These are phyloP conservation scores for Euphrasia confusa DNA, from an alignment of 257 asterid species.

Conservation along the genomic window DNA sequence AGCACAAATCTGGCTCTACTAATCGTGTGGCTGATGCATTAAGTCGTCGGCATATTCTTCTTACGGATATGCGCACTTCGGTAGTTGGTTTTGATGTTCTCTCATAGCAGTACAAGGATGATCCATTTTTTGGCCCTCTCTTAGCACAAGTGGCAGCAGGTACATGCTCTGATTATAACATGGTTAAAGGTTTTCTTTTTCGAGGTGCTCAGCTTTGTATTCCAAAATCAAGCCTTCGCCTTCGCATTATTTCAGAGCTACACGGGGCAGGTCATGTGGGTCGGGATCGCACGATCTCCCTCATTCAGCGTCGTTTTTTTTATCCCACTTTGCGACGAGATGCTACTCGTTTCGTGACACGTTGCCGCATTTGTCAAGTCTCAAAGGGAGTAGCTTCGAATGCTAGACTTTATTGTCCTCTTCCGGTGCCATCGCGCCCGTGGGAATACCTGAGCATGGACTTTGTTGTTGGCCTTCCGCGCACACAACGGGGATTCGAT, in stretches of 20 bases:
- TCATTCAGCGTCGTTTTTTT: not conserved
- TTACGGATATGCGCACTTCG: not conserved
- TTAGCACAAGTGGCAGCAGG: not conserved
- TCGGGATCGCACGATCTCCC: not conserved
- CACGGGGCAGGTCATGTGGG: not conserved
- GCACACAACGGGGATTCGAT: no score
- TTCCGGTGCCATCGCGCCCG: not conserved
- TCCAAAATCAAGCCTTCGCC: not conserved
- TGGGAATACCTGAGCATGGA: not conserved
- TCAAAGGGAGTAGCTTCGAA: not conserved
- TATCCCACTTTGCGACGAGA: not conserved
- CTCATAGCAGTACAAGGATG: not conserved
- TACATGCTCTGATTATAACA: not conserved
- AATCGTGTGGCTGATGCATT: not conserved
- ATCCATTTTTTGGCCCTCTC: not conserved
- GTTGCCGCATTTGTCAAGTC: not conserved
- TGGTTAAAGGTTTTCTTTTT: not conserved
- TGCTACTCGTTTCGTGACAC: not conserved
- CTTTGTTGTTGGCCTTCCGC: not conserved
- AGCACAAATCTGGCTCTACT: not conserved
- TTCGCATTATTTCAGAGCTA: not conserved
- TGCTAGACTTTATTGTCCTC: not conserved
- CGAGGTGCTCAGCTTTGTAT: not conserved
- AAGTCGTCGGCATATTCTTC: not conserved
- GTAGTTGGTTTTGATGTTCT: not conserved